Percentiles rank a stretch among this genome's conserved stretches.
Evolutionary conservation across 2,329 filamentous ascomycete genomes (phyloP).

Genomic region (Epichloe elymi): DNA sequence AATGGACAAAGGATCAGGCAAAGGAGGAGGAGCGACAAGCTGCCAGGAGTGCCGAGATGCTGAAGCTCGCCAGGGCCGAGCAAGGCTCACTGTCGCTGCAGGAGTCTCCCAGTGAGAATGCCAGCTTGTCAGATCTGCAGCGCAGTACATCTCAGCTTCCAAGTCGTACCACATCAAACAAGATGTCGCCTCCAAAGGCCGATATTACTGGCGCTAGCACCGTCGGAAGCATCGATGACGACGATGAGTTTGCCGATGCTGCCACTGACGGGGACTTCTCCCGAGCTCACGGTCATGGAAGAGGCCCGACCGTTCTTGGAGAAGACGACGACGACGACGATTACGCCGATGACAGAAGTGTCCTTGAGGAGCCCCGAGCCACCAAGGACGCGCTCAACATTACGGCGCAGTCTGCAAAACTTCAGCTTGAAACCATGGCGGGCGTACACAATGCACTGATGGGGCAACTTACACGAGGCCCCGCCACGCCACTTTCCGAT

Average conservation of each 20-base stretch:
- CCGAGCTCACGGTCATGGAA: slow-evolving; percentile 22
- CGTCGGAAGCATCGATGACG: slow-evolving; percentile 37
- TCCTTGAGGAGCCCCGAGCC: slow-evolving; percentile 56
- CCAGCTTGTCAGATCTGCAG: slow-evolving; percentile 34
- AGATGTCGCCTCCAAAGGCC: slow-evolving; percentile 19
- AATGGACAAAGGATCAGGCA: slow-evolving; percentile 95
- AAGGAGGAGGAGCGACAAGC: slow-evolving; percentile 75
- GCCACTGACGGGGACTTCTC: slow-evolving; percentile 30
- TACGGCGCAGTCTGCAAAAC: slow-evolving; percentile 83
- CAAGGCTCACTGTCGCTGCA: slow-evolving; percentile 39
- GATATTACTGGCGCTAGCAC: slow-evolving; percentile 29
- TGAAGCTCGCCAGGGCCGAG: slow-evolving; percentile 70
- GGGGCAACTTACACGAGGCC: slow-evolving; percentile 51
- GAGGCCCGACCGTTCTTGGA: slow-evolving; percentile 21
- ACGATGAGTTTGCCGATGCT: slow-evolving; percentile 38
- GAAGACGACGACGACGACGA: slow-evolving; percentile 48
- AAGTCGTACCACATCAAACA: slow-evolving; percentile 15
- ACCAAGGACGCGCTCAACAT: slow-evolving; percentile 95
- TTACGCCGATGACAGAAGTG: slow-evolving; percentile 60
- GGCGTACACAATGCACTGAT: slow-evolving; percentile 76
- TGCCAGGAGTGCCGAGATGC: slow-evolving; percentile 58
- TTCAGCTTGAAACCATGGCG: slow-evolving; percentile 83
- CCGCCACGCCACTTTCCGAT: slow-evolving; percentile 61
- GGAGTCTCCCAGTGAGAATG: slow-evolving; percentile 36
- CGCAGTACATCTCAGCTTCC: slow-evolving; percentile 32